Conservation (phyloP, 2,329 filamentous ascomycete genomes). For the Microcera coccophila region DNA sequence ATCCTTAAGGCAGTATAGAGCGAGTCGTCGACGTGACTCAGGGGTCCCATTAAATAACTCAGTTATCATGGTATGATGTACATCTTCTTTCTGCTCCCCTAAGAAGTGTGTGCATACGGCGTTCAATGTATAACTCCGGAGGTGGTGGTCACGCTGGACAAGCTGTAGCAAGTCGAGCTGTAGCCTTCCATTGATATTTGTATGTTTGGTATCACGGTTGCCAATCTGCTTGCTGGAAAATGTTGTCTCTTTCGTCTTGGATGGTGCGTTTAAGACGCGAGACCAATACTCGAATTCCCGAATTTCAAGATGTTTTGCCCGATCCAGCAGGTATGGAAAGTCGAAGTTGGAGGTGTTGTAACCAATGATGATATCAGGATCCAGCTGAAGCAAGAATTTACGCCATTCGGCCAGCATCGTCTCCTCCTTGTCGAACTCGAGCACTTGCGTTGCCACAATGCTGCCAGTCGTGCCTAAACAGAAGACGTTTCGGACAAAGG, state of each 20-base stretch:
- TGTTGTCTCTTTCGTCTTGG: not conserved
- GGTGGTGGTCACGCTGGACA: not conserved
- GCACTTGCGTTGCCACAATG: not conserved
- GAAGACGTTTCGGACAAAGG: not conserved
- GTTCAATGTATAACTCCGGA: not conserved
- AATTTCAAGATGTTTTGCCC: not conserved
- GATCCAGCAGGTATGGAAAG: not conserved
- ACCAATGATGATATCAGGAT: not conserved
- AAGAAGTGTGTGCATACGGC: not conserved
- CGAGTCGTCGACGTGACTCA: not conserved
- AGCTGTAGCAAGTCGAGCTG: not conserved
- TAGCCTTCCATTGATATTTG: not conserved
- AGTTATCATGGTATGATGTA: not conserved
- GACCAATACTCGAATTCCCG: not conserved
- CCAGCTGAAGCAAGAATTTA: not conserved
- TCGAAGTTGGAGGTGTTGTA: not conserved
- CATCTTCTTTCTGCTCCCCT: not conserved
- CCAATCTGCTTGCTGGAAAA: not conserved
- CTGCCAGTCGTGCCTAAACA: not conserved
- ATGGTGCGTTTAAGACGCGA: not conserved
- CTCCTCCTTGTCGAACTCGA: not conserved
- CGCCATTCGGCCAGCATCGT: not conserved
- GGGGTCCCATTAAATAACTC: not conserved
- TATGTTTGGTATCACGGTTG: not conserved
- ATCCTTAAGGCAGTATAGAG: not conserved